These are phyloP conservation scores for Tillandsia leiboldiana DNA, from an alignment of 176 grass and related monocot species.

Conservation along the genomic window DNA sequence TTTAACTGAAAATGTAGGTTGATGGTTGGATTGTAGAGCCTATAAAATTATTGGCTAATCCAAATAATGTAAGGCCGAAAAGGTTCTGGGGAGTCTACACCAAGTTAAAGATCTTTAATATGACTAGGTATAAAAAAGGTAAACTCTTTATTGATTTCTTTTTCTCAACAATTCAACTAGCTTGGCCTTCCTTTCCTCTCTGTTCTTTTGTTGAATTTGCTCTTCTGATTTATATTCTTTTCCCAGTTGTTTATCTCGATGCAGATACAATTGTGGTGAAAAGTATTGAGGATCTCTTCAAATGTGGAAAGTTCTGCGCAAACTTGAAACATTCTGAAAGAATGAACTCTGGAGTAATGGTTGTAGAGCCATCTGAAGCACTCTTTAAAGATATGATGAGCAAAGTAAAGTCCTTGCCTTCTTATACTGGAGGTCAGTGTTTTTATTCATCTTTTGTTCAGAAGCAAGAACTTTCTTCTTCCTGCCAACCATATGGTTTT, in stretches of 20 bases:
- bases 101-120: slow-evolving; percentile 88
- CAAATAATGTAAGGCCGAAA: slow-evolving; percentile 71
- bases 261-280: slow-evolving; percentile 94
- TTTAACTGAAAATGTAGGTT: slow-evolving; percentile 38
- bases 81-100: slow-evolving; percentile 97
- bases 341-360: slow-evolving; percentile 95
- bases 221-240: neutral
- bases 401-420: slow-evolving; percentile 63
- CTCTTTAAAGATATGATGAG: slow-evolving; percentile 78
- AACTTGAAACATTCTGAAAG: slow-evolving; percentile 98
- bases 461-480: neutral
- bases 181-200: neutral
- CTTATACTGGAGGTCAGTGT: slow-evolving; percentile 78
- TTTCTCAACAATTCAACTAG: neutral
- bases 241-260: slow-evolving; percentile 77
- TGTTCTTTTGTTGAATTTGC: neutral
- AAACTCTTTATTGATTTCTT: neutral
- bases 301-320: slow-evolving; percentile 83
- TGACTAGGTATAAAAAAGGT: slow-evolving; percentile 84
- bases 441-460: slow-evolving; percentile 5
- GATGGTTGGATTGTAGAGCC: slow-evolving; percentile 79
- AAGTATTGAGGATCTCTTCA: slow-evolving; percentile 85
- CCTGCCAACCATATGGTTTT: neutral
- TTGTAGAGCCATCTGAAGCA: slow-evolving; percentile 87
- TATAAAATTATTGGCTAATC: slow-evolving; percentile 76